Conservation (phyloP, 2,329 filamentous ascomycete species). For the Cladosporium sp. region DNA sequence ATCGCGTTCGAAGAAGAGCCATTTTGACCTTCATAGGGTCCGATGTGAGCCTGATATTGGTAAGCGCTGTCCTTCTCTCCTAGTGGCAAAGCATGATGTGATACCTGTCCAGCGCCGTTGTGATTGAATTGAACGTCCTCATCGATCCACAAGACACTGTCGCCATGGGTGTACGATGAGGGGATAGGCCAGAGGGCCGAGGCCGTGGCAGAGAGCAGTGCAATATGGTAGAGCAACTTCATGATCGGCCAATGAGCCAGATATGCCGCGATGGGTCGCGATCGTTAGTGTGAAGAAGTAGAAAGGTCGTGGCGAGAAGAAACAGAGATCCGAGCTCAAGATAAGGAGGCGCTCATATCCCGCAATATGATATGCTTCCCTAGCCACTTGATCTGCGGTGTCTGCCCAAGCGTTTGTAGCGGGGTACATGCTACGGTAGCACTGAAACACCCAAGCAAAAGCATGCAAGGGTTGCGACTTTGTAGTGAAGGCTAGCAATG, state of each 20-base stretch:
- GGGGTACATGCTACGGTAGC: conserved; percentile 4
- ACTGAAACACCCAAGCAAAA: background rate
- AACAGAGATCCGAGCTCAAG: too few species aligned
- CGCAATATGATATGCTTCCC: background rate
- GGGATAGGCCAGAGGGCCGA: conserved; percentile 43
- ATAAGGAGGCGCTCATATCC: too few species aligned
- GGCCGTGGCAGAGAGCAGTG: conserved; percentile 17
- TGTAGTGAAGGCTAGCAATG: too few species aligned
- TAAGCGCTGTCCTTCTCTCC: background rate
- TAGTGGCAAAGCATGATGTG: conserved; percentile 1
- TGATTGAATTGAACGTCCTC: conserved; percentile 36
- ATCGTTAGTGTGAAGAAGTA: background rate
- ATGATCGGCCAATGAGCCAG: background rate
- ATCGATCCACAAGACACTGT: conserved; percentile 38
- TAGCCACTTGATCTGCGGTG: background rate
- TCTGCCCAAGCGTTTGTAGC: conserved; percentile 1
- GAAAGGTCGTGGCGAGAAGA: too few species aligned
- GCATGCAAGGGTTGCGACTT: conserved; percentile 1
- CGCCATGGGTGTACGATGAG: conserved; percentile 33
- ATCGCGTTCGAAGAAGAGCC: conserved; percentile 23
- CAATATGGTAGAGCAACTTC: background rate
- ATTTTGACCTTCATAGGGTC: background rate
- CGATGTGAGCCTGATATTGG: conserved; percentile 3
- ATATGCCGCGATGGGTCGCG: background rate
- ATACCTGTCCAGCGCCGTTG: conserved; percentile 21